Percentiles rank a stretch among this genome's conserved stretches.
phyloP scores from a whole-genome alignment of 1,284 basidiomycete species.

The Sphagnurus paluster region DNA sequence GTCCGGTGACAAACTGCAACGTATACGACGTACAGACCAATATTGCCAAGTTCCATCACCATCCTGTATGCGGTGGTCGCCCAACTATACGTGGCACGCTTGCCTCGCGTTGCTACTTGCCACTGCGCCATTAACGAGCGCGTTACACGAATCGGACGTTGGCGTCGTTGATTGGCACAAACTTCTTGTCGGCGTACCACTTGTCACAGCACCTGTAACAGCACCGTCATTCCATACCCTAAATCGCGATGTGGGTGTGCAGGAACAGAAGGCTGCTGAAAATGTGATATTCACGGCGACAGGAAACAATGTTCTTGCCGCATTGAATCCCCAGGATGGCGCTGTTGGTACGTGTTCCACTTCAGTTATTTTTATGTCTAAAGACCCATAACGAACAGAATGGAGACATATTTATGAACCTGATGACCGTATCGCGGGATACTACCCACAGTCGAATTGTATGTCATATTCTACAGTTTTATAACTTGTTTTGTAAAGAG shows the following conservation, averaged over 20 bases:
- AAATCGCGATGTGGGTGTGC: constrained; percentile 11
- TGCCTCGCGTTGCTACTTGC: constrained; percentile 9
- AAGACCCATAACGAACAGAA: constrained; percentile 39
- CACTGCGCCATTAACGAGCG: constrained; percentile 5
- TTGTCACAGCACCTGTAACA: constrained; percentile 44
- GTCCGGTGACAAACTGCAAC: no score
- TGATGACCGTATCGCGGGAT: constrained; percentile 70
- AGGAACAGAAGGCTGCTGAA: constrained; percentile 24
- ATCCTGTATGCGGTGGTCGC: constrained; percentile 14
- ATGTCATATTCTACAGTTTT: constrained; percentile 24
- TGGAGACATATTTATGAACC: constrained; percentile 81
- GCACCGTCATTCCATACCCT: constrained; percentile 59
- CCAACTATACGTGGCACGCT: constrained; percentile 2
- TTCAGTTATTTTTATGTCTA: background rate
- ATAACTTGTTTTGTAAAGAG: no score
- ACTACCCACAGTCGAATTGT: constrained; percentile 65
- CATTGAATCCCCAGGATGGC: constrained; percentile 71
- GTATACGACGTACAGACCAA: no score
- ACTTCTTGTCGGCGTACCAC: constrained; percentile 69
- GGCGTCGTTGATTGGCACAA: constrained; percentile 90
- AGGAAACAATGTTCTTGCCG: constrained; percentile 77
- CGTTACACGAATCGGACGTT: constrained; percentile 68
- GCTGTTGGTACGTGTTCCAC: constrained; percentile 60
- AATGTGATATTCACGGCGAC: constrained; percentile 72
- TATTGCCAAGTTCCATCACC: background rate